Evolutionary conservation across 306 rosid species (phyloP), one percentile per base, ranked within the genome.

Genomic region (Cucumis cinereus): DNA sequence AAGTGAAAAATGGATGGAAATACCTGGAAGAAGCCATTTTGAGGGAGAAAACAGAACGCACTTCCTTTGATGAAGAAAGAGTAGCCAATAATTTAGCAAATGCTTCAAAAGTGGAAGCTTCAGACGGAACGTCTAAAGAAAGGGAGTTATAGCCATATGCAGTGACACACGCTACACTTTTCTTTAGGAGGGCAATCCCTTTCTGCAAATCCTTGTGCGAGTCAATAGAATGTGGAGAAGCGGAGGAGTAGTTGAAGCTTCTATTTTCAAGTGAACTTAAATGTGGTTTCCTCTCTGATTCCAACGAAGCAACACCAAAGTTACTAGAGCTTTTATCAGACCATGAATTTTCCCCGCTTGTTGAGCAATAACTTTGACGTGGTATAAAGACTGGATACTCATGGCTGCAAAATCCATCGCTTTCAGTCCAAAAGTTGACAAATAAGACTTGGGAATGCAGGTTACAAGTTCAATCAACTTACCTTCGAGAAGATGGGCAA

Each of bases 371-470:
- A 79, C 85, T 87, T 89, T 84, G 98, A 64, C 98, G 96, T 56
- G 97, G 96, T 85, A 94, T 92, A 81, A 94, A 94, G 79, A 94
- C 87, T 41, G 99, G 99, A 84, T 88, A 90, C 83, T 94, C 99
- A 77, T 92, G 85, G 83, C 99, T 94, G 96, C 83, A 84, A 76
- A 78, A 19, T 22, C 80, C 56, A 71, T 62, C 63, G 63, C 22
- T 50, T 81, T 62, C 26, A 80, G 87, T 77, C 85, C 79, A 77
- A 36, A 71, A 79, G 75, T 56, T 10, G 45, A 60, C 54, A 73
- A 49, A 57, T 63, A 77, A 50, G 79, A 69, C 67, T 36, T 73
- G 58, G 73, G 63, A 74, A 81, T 49, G 64, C 33, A 47, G 69
- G 58, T 74, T 36, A 50, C 68, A 24, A 57, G 23, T 74, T 79